Base-by-base conservation (phyloP, 371 early-diverging fungal genomes). In the Lichtheimia ornata region DNA sequence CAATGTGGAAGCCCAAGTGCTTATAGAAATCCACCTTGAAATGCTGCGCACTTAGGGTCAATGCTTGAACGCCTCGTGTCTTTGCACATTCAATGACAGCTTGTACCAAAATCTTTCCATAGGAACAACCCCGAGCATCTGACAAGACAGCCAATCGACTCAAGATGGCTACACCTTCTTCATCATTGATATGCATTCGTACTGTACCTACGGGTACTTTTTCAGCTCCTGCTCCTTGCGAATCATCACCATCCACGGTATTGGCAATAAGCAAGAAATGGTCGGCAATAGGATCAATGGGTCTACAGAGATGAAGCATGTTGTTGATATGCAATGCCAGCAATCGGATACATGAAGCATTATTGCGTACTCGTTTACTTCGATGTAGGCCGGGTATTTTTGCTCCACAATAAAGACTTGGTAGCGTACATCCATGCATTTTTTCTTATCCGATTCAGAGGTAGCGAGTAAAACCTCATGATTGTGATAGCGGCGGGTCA, bases 1-100 rank as follows among this genome's bases (percentile, higher is more conserved):
- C 75, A 2, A 73, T 59, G 4, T 41, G 43, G 50, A 79, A 82
- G 0, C 83, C 83, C 4, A 69, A 25, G 27, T 72, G 73, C 52
- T 74, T 66, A 53, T 82, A 82, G 50, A 82, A 82, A 13, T 56
- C 67, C 17, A 66, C 71, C 44, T 73, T 72, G 55, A 72, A 74
- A 51, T 59, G 24, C 53, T 82, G 83, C 24, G 74, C 62, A 49
- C 74, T 72, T 14, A 74, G 49, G 14, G 71, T 61, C 45, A 77
- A 67, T 1, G 66, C 62, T 12, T 60, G 53, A 13, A 58, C 62
- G 3, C 64, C 61, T 0, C 58, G 58, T 35, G 52, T 24, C 35
- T 55, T 61, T 28, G 70, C 68, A 24, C 65, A 59, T 25, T 73
- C 55, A 17, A 75, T 60, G 22, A 77, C 49, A 5, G 57, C 59